Percentiles rank a stretch among this genome's conserved stretches.
Conservation (phyloP, 257 asterid genomes). For the Scutellaria baicalensis region DNA sequence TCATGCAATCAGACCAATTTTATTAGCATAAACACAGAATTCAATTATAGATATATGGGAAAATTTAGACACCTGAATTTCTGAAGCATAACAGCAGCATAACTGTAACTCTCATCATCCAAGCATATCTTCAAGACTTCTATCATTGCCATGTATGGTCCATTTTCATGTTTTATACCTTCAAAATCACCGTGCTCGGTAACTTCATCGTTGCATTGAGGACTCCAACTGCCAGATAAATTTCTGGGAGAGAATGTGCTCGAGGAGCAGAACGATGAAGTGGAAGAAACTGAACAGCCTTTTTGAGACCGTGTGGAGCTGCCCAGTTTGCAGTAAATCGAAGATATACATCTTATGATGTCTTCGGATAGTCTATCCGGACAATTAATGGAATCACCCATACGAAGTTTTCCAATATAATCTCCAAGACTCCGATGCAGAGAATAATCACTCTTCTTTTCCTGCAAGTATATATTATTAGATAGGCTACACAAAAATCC, state of each 20-base stretch:
- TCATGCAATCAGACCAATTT: background rate
- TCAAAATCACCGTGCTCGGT: slow-evolving; percentile 30
- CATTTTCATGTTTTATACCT: slow-evolving; percentile 35
- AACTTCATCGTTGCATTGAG: slow-evolving; percentile 49
- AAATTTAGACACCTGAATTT: slow-evolving; percentile 51
- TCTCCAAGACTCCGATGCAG: slow-evolving; percentile 61
- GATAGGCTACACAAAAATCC: background rate
- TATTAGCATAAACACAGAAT: background rate
- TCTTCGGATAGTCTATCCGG: slow-evolving; percentile 76
- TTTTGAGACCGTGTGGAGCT: slow-evolving; percentile 27
- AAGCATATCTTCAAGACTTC: slow-evolving; percentile 52
- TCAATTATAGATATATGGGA: background rate
- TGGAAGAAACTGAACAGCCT: slow-evolving; percentile 59
- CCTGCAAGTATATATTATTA: slow-evolving; percentile 38
- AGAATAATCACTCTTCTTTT: slow-evolving; percentile 32
- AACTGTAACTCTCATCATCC: slow-evolving; percentile 61
- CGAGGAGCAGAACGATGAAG: slow-evolving; percentile 71
- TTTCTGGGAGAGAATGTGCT: slow-evolving; percentile 77
- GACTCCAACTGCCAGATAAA: slow-evolving; percentile 77
- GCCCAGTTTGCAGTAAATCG: slow-evolving; percentile 79
- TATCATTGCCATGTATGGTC: slow-evolving; percentile 39
- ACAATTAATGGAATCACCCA: slow-evolving; percentile 30
- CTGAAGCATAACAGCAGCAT: slow-evolving; percentile 72
- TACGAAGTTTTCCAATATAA: slow-evolving; percentile 54
- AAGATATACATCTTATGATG: slow-evolving; percentile 65